These are phyloP conservation scores for Sporisorium iseilematis-ciliati DNA, from an alignment of 1,284 basidiomycete species.

Conservation along the genomic window DNA sequence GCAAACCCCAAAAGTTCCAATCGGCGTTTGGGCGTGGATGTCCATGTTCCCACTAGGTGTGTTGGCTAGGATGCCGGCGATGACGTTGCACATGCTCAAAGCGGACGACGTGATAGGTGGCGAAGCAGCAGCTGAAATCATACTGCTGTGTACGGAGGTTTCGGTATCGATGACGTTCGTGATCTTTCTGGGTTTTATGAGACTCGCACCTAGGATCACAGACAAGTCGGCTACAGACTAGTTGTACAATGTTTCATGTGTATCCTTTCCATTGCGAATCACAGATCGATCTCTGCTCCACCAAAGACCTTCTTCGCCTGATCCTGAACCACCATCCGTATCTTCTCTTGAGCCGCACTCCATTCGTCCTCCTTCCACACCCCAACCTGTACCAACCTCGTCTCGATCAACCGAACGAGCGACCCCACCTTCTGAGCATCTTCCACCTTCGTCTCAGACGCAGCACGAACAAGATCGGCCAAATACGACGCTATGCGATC, in stretches of 20 bases:
- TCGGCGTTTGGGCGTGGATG: background rate
- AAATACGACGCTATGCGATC: conserved; percentile 34
- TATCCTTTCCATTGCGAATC: too few relatives aligned
- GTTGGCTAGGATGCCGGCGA: background rate
- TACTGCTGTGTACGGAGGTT: background rate
- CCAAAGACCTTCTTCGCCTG: conserved; percentile 13
- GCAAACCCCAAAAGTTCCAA: background rate
- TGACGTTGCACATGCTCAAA: background rate
- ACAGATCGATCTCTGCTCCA: conserved; percentile 19
- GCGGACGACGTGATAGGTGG: background rate
- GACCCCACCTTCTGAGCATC: conserved; percentile 24
- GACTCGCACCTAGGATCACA: background rate
- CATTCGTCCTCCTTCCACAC: conserved; percentile 14
- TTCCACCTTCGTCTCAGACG: conserved; percentile 12
- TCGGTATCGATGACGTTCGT: background rate
- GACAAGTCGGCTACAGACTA: too few relatives aligned
- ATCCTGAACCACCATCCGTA: conserved; percentile 14
- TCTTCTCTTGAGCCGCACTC: conserved; percentile 16
- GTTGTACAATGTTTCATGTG: too few relatives aligned
- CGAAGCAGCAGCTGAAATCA: background rate
- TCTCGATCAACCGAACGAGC: conserved; percentile 19
- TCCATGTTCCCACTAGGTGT: background rate
- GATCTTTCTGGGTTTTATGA: background rate
- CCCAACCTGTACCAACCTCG: background rate
- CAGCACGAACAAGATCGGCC: conserved; percentile 13